Base-by-base conservation (phyloP, 768 basidiomycete species). In the Infundibulicybe gibba region DNA sequence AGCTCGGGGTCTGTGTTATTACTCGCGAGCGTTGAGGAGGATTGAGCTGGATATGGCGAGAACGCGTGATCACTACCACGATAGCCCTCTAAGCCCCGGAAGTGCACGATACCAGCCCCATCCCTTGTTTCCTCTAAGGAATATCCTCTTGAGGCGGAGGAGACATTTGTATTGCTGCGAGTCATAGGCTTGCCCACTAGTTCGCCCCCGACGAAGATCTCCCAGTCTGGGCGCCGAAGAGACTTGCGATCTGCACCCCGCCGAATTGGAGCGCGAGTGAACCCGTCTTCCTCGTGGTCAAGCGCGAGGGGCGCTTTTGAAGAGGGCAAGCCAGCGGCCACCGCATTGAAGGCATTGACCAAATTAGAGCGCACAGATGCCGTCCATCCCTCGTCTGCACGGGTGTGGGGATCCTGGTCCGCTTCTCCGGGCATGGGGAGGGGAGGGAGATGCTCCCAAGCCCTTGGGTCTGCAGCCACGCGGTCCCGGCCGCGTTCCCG, bases 271-370 rank as follows among this genome's bases (percentile, higher is more conserved):
- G 46, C 51, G 13, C 52, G 54, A 2, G 64, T 54, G 3, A 68
- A 45, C 32, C 49, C 54, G 45, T 62, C 64, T 8, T 60, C 49
- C 41, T 40, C 40, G 11, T 32, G 35, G 25, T 50, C 25, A 15
- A n/a, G 39, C 50, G 15, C 43, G 43, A 53, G 39, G 34, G 47
- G 40, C 31, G 45, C 33, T 0, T 49, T 46, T 25, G 25, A 25
- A 19, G 48, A 48, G n/a, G 66, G 53, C 20, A 76, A 53, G 51
- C 60, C 71, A n/a, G 72, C 65, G 34, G 75, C 70, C 42, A 81
- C 73, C 1, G 72, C 65, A 53, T 73, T 76, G 53, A 81, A 70
- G 5, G 75, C 77, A 45, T 69, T 68, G 43, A 73, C 68, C 10
- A 81, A 57, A 32, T 73, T 73, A 13, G 70, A 69, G 48, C 60